phyloP scores from a whole-genome alignment of 1,284 basidiomycete species.

The Ceratobasidium sp. region DNA sequence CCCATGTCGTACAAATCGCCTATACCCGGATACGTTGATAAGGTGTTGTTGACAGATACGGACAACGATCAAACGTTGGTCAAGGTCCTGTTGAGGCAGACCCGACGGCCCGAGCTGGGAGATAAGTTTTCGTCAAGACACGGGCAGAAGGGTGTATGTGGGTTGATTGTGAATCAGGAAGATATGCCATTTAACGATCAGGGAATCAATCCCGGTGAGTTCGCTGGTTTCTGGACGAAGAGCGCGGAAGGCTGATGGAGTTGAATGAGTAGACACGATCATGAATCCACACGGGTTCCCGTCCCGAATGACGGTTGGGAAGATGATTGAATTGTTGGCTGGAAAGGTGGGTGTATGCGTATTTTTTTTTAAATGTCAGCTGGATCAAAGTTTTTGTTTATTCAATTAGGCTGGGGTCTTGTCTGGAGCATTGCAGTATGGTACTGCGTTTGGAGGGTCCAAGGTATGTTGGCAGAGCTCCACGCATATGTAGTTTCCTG shows the following conservation, averaged over 20 bases:
- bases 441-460: constrained; percentile 96
- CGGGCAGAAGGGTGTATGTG: constrained; percentile 99
- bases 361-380: neutral
- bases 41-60: constrained; percentile 96
- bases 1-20: constrained; percentile 94
- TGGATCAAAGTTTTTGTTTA: constrained; percentile 38
- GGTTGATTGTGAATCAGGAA: constrained; percentile 97
- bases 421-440: constrained; percentile 88
- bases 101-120: constrained; percentile 93
- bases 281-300: constrained; percentile 99
- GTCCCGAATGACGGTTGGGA: constrained; percentile 99
- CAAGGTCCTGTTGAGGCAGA: constrained; percentile 99
- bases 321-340: constrained; percentile 99
- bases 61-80: constrained; percentile 96
- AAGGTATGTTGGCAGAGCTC: constrained; percentile 69
- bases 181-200: constrained; percentile 99
- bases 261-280: constrained; percentile 82
- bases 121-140: constrained; percentile 99
- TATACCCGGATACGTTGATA: constrained; percentile 95
- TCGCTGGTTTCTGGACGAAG: neutral
- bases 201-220: constrained; percentile 88
- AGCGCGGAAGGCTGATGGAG: neutral
- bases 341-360: constrained; percentile 76
- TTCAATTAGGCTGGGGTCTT: constrained; percentile 83
- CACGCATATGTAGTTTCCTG: neutral